Percentiles rank a stretch among this genome's conserved stretches.
Conservation (phyloP, 768 basidiomycete genomes). For the Lentinula raphanica region DNA sequence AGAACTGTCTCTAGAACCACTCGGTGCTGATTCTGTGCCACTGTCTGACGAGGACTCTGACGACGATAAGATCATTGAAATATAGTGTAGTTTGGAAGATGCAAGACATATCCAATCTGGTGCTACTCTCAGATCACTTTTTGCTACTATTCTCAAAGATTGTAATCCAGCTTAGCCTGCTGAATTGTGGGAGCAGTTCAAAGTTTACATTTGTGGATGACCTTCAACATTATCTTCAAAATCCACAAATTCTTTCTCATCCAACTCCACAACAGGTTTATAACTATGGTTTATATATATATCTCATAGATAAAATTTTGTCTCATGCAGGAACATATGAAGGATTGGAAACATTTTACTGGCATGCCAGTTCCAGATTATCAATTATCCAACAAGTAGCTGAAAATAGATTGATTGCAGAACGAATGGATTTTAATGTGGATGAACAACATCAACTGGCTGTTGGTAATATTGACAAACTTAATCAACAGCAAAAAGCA, state of each 20-base stretch:
- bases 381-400: background rate
- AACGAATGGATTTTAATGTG: constrained; percentile 26
- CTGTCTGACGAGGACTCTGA: constrained; percentile 51
- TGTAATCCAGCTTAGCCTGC: constrained; percentile 19
- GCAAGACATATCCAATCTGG: constrained; percentile 37
- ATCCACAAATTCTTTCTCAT: constrained; percentile 11
- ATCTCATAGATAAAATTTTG: constrained; percentile 23
- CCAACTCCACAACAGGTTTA: constrained; percentile 14
- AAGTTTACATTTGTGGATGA: constrained; percentile 37
- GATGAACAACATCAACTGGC: constrained; percentile 5
- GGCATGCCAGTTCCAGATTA: constrained; percentile 25
- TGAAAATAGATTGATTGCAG: constrained; percentile 25
- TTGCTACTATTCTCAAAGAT: background rate
- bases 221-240: constrained; percentile 26
- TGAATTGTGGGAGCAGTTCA: constrained; percentile 33
- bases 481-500: constrained; percentile 10
- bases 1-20: background rate
- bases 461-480: background rate
- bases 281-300: constrained; percentile 38
- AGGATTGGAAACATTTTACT: constrained; percentile 17
- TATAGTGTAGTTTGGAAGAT: constrained; percentile 40
- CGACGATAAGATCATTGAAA: constrained; percentile 56
- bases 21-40: constrained; percentile 18
- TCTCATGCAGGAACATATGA: constrained; percentile 13
- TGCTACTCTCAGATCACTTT: background rate